Base-by-base conservation (phyloP, 176 grass and related monocot genomes). In the Aegilops longissima region DNA sequence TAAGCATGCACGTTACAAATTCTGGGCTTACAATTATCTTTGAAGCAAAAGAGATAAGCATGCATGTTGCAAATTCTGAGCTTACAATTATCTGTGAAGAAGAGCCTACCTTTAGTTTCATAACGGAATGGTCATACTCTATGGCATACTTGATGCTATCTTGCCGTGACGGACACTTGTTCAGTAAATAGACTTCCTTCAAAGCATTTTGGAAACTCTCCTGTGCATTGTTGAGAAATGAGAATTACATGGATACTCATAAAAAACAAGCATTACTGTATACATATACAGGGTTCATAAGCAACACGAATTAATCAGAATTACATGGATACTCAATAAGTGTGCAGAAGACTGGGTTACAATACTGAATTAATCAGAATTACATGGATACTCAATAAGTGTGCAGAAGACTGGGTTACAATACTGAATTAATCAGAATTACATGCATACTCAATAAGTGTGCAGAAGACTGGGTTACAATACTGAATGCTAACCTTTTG, bases 161-260 rank as follows among this genome's bases (percentile, higher is more conserved):
- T 33, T 86, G 51, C 2, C 20, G 44, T n/a, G 23, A 25, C 0
- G 38, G 5, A 51, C 80, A 87, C 77, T 45, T 87, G 5, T 85
- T 45, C 1, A 12, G 42, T 51, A 38, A 64, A 59, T 85, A 69
- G 16, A 87, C 77, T 38, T 25, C 67, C n/a, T 73, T 14, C 38
- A 87, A 72, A 73, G 77, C 64, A 47, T 87, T 39, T 87, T 1
- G 13, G 21, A 87, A 80, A 51, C 67, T 64, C 77, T 18, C 8
- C 66, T 80, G 63, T 68, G 16, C 33, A 85, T 85, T 38, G 42
- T 51, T 35, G 7, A 33, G 25, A 52, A 52, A 52, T 17, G 49
- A 17, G 14, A 52, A 52, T 17, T 52, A 52, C 49, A 52, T 52
- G 14, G 0, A 52, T 49, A 49, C 47, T 18, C 5, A 18, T 12